Conservation (phyloP, 345 rosid species). For the Ceriops decandra region DNA sequence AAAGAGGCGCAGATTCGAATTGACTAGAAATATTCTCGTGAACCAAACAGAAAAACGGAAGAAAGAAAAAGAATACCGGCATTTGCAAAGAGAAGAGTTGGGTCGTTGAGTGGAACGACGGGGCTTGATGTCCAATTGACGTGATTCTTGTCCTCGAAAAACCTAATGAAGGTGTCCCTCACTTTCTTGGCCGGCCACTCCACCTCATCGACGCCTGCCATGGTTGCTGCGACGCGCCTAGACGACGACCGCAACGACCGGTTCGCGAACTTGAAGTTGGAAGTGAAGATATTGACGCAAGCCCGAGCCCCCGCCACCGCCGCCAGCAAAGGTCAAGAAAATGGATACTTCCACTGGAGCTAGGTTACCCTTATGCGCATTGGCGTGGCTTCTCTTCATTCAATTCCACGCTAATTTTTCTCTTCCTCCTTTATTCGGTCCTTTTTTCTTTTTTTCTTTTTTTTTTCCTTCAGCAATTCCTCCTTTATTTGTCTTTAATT, state of each 20-base stretch:
- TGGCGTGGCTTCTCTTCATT: neutral
- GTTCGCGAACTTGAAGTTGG: neutral
- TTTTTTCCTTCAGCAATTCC: no score
- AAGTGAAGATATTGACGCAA: neutral
- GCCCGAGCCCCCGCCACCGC: conserved; percentile 13
- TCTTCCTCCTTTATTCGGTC: no score
- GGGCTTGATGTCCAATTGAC: conserved; percentile 86
- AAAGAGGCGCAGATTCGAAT: neutral
- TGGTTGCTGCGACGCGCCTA: conserved; percentile 7
- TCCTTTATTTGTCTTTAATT: no score
- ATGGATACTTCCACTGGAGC: neutral
- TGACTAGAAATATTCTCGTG: neutral
- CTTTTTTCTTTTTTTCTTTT: no score
- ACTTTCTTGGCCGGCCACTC: conserved; percentile 73
- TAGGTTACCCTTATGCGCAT: neutral
- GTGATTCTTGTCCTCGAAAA: conserved; percentile 63
- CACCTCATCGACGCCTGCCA: conserved; percentile 22
- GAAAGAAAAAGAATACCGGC: conserved; percentile 48
- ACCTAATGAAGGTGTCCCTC: conserved; percentile 69
- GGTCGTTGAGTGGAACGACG: conserved; percentile 87
- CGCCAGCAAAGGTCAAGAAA: neutral
- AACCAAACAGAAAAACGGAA: neutral
- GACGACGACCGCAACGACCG: neutral
- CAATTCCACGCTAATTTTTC: neutral
- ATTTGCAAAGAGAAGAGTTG: conserved; percentile 89